Base-by-base conservation (phyloP, 2,329 filamentous ascomycete species). In the Xylaria sp. region DNA sequence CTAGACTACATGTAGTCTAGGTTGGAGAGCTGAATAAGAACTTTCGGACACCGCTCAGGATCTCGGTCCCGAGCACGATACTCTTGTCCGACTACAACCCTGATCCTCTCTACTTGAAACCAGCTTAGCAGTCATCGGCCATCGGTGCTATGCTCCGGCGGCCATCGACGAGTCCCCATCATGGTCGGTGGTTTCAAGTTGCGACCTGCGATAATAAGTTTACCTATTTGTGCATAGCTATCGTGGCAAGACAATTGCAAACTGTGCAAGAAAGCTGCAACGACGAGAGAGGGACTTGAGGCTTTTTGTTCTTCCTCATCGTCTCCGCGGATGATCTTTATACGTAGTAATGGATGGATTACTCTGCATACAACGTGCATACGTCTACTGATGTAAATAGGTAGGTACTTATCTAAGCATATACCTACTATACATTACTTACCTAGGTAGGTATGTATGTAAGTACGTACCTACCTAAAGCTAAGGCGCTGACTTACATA, bases 21-120 rank as follows among this genome's bases (percentile, higher is more conserved):
- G n/a, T 7, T n/a, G 39, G 20, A 32, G 55, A n/a, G 20, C 34
- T 34, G 20, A 52, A 58, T 20, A 57, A 58, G 39, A 55, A 15
- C 7, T 25, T 2, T 60, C 65, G 68, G 68, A 52, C 48, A 45
- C 59, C 45, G 41, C n/a, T 9, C 12, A 48, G 5, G 15, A 9
- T 10, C 46, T 70, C 68, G 68, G 68, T 70, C 65, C 68, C 68
- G 68, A 70, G 50, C 6, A 43, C 20, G 23, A 43, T 32, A 30
- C 18, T 55, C 13, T 6, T 59, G 13, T 23, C 67, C 61, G 60
- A 64, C 15, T 15, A 34, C n/a, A 41, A 12, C 28, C 32, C 13
- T 46, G 9, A n/a, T 13, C 12, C 43, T 50, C 34, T 57, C 13
- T 36, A 46, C 32, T n/a, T 50, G 50, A 64, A 34, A 55, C 52